Conservation (phyloP, 2,329 filamentous ascomycete genomes). For the Alternaria gaisen region DNA sequence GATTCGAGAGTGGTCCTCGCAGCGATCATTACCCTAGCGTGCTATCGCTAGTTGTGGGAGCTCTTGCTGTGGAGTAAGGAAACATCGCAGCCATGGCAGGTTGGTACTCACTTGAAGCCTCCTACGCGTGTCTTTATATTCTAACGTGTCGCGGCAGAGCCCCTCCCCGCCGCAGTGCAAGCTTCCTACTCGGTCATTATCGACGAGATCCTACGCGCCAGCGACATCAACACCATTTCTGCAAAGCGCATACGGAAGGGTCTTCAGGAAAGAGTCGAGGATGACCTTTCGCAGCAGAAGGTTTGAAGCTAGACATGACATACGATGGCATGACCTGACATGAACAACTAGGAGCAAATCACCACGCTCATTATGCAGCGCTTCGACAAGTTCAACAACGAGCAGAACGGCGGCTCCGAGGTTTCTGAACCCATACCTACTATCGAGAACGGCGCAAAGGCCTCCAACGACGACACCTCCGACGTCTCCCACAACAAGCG, state of each 20-base stretch:
- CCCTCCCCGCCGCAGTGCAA: conserved; percentile 58
- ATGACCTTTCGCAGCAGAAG: conserved; percentile 71
- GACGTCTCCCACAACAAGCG: conserved; percentile 53
- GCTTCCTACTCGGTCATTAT: conserved; percentile 66
- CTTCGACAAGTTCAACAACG: conserved; percentile 58
- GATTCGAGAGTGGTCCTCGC: background rate
- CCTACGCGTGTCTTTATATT: conserved; percentile 8
- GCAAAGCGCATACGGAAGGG: conserved; percentile 72
- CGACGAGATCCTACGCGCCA: conserved; percentile 67
- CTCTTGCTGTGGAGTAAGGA: conserved; percentile 7
- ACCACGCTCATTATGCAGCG: conserved; percentile 59
- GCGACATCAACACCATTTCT: conserved; percentile 71
- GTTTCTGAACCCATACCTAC: conserved; percentile 52
- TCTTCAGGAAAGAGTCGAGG: conserved; percentile 66
- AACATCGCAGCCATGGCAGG: conserved; percentile 41
- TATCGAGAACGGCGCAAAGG: conserved; percentile 44
- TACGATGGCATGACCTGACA: conserved; percentile 21
- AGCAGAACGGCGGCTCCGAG: conserved; percentile 44
- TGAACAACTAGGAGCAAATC: conserved; percentile 52
- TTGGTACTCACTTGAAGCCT: conserved; percentile 23
- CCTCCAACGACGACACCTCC: conserved; percentile 33
- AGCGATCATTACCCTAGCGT: conserved; percentile 6
- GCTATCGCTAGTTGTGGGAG: background rate
- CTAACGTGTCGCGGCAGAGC: conserved; percentile 33
- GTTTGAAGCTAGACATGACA: conserved; percentile 48